phyloP scores from a whole-genome alignment of 106 monocot genomes.

The Cymbidium sinense region DNA sequence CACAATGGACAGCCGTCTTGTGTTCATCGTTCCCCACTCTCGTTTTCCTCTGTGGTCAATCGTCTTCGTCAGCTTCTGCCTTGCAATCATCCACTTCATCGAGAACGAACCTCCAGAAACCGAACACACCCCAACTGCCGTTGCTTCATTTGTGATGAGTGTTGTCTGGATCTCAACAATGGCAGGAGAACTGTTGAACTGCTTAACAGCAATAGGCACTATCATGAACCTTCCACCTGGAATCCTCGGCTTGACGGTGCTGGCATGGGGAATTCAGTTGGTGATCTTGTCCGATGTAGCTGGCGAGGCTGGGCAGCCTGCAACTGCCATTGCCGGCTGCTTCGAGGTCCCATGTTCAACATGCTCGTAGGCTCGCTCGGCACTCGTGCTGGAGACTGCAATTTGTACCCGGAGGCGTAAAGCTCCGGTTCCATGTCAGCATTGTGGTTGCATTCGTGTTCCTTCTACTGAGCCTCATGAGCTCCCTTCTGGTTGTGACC shows the following conservation, averaged over 20 bases:
- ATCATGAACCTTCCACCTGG: constrained; percentile 66
- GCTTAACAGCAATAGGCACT: constrained; percentile 49
- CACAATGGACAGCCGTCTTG: constrained; percentile 40
- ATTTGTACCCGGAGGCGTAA: constrained; percentile 61
- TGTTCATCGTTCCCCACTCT: constrained; percentile 50
- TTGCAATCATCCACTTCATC: constrained; percentile 51
- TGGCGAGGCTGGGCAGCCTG: constrained; percentile 81
- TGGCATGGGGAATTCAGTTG: constrained; percentile 96
- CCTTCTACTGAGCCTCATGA: constrained; percentile 85
- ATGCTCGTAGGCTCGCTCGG: constrained; percentile 80
- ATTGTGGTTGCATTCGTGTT: constrained; percentile 94
- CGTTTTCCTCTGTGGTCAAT: constrained; percentile 69
- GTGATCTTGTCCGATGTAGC: constrained; percentile 92
- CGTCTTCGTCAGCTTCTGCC: constrained; percentile 38
- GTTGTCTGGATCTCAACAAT: constrained; percentile 95
- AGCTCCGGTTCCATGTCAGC: constrained; percentile 53
- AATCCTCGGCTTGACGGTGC: constrained; percentile 80
- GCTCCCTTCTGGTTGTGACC: constrained; percentile 74
- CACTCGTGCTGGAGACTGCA: constrained; percentile 60
- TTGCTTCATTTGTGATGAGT: constrained; percentile 80
- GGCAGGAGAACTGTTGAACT: constrained; percentile 85
- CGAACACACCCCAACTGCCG: constrained; percentile 20
- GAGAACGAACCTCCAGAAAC: constrained; percentile 56
- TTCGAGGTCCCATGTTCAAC: constrained; percentile 98
- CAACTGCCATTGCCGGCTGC: constrained; percentile 90